Evolutionary conservation across 495 filamentous ascomycete genomes (phyloP).

Genomic region (Neurospora pannonica): DNA sequence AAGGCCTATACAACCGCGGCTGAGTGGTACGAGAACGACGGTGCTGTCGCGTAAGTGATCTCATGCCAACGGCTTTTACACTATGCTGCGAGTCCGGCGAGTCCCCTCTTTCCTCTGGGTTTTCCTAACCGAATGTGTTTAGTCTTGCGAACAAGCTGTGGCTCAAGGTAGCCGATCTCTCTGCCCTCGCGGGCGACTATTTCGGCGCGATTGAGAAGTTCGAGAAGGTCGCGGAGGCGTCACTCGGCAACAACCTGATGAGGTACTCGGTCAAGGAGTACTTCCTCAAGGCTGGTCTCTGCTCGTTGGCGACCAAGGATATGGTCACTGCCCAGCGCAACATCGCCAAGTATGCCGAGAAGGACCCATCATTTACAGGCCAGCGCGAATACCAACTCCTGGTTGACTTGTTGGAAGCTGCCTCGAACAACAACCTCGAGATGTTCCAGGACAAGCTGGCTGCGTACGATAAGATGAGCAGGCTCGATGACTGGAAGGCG

Average conservation of each 20-base stretch:
- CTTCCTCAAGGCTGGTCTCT: conserved; percentile 82
- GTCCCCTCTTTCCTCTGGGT: background rate
- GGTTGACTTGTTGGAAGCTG: conserved; percentile 57
- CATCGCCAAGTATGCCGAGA: conserved; percentile 68
- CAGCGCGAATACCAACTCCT: conserved; percentile 75
- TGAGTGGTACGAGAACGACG: conserved; percentile 77
- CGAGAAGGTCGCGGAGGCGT: conserved; percentile 65
- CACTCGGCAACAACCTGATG: conserved; percentile 73
- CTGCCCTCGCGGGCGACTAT: conserved; percentile 72
- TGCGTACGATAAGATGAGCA: conserved; percentile 79
- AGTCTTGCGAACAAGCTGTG: conserved; percentile 83
- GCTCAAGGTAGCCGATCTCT: conserved; percentile 80
- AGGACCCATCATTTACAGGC: conserved; percentile 65
- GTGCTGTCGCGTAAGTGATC: conserved; percentile 65
- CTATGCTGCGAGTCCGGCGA: background rate
- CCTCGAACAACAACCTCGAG: conserved; percentile 67
- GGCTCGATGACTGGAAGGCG: conserved; percentile 93
- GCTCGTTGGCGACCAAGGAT: conserved; percentile 68
- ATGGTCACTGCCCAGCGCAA: conserved; percentile 66
- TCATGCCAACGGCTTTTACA: background rate
- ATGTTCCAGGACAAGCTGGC: conserved; percentile 77
- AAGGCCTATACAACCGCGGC: conserved; percentile 74
- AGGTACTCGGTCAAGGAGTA: conserved; percentile 89
- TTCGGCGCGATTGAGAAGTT: conserved; percentile 69
- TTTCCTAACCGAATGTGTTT: background rate